phyloP scores from a whole-genome alignment of 2,329 filamentous ascomycete species.

The Trichoderma semiorbis region DNA sequence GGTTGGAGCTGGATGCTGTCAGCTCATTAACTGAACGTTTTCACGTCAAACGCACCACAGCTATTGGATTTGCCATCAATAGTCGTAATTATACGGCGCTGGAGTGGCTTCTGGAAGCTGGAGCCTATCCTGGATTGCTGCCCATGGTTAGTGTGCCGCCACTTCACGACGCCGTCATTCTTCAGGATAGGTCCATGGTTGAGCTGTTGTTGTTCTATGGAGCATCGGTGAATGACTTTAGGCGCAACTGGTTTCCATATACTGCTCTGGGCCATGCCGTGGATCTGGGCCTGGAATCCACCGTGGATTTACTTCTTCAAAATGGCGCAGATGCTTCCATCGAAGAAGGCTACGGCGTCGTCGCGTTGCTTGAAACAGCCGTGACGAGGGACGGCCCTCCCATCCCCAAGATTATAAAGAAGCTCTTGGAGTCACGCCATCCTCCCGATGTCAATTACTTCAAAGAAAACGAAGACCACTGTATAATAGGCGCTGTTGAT shows the following conservation, averaged over 20 bases:
- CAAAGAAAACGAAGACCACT: slow-evolving; percentile 10
- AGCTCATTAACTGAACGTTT: not conserved
- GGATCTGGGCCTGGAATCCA: slow-evolving; percentile 14
- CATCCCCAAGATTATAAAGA: slow-evolving; percentile 14
- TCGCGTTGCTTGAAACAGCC: slow-evolving; percentile 19
- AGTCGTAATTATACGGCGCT: slow-evolving; percentile 14
- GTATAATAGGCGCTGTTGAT: slow-evolving; percentile 14
- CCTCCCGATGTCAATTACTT: slow-evolving; percentile 22
- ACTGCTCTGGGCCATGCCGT: slow-evolving; percentile 25
- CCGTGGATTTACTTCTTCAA: slow-evolving; percentile 23
- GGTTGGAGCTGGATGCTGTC: slow-evolving; percentile 10
- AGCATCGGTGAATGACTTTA: slow-evolving; percentile 19
- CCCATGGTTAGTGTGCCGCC: slow-evolving; percentile 11
- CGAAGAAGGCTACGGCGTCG: slow-evolving; percentile 23
- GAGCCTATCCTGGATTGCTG: slow-evolving; percentile 20
- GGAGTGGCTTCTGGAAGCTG: slow-evolving; percentile 21
- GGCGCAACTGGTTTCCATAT: not conserved
- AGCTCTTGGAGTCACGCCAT: slow-evolving; percentile 21
- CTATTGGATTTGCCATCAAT: slow-evolving; percentile 19
- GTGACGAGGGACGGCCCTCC: not conserved
- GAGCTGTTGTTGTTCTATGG: slow-evolving; percentile 20
- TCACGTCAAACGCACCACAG: not conserved
- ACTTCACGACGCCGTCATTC: slow-evolving; percentile 16
- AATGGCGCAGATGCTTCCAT: slow-evolving; percentile 25
- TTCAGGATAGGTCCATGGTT: slow-evolving; percentile 12